These are phyloP conservation scores for Pugionium cornutum DNA, from an alignment of 345 rosid species.

Conservation along the genomic window DNA sequence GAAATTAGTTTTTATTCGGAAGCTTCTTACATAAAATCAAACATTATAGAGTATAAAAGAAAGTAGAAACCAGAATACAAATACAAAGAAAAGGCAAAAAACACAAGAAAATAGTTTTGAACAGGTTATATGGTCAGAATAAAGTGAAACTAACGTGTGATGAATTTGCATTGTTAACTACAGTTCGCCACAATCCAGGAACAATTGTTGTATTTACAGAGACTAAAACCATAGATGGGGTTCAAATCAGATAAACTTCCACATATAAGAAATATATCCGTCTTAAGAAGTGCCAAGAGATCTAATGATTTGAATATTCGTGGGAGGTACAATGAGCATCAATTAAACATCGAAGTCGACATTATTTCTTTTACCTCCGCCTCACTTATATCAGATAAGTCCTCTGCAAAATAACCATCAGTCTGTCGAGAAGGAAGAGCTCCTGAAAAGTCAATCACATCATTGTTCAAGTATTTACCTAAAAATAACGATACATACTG, in stretches of 20 bases:
- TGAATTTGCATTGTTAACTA: conserved; percentile 31
- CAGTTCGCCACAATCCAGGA: conserved; percentile 35
- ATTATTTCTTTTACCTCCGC: conserved; percentile 35
- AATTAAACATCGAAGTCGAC: not conserved
- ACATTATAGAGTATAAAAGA: not conserved
- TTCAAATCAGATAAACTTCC: conserved; percentile 23
- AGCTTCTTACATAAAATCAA: not conserved
- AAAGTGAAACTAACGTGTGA: conserved; percentile 10
- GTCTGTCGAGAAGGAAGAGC: not conserved
- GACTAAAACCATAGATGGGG: conserved; percentile 36
- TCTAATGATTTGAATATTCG: conserved; percentile 1
- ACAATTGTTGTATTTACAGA: conserved; percentile 34
- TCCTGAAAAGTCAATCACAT: conserved; percentile 27
- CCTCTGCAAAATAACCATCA: conserved; percentile 21
- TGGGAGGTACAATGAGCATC: conserved; percentile 19
- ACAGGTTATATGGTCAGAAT: conserved; percentile 17
- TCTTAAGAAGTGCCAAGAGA: not conserved
- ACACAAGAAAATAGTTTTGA: conserved; percentile 8
- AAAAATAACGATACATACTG: not conserved
- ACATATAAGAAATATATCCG: not conserved
- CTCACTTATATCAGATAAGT: conserved; percentile 38
- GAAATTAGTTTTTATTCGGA: not conserved
- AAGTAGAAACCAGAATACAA: not conserved
- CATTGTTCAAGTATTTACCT: not conserved
- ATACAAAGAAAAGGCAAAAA: conserved; percentile 5